Percentiles rank a stretch among this genome's conserved stretches.
phyloP scores from a whole-genome alignment of 1,284 basidiomycete species.

The Pascua sp. region DNA sequence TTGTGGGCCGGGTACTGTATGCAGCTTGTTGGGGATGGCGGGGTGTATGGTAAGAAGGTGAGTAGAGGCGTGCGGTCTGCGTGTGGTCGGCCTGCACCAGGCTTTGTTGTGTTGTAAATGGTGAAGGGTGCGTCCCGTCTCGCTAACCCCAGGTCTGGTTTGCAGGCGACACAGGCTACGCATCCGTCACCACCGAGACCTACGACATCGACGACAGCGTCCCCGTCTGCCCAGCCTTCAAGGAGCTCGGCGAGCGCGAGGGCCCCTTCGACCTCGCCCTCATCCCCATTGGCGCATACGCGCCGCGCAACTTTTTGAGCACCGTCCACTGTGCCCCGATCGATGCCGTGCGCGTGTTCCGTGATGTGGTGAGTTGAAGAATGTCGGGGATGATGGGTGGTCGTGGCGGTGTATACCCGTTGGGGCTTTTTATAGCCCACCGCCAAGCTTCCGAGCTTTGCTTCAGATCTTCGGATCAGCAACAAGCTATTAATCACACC shows the following conservation, averaged over 20 bases:
- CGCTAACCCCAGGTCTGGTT: constrained; percentile 55
- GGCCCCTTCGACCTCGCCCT: constrained; percentile 59
- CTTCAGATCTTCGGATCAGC: too few relatives aligned
- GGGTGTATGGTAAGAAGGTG: too few relatives aligned
- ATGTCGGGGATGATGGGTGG: not conserved
- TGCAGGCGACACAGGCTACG: constrained; percentile 62
- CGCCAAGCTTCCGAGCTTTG: too few relatives aligned
- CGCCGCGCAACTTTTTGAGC: constrained; percentile 59
- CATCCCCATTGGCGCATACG: constrained; percentile 67
- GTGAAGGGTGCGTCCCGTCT: too few relatives aligned
- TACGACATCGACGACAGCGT: constrained; percentile 41
- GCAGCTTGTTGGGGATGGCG: not conserved
- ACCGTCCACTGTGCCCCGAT: constrained; percentile 61
- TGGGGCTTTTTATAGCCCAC: too few relatives aligned
- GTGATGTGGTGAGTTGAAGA: constrained; percentile 55
- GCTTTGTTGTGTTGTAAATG: not conserved
- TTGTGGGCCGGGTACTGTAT: constrained; percentile 64
- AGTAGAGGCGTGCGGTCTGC: too few relatives aligned
- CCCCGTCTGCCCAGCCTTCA: constrained; percentile 45
- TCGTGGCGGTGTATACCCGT: too few relatives aligned
- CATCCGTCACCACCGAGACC: constrained; percentile 53
- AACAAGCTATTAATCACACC: not conserved
- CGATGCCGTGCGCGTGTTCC: constrained; percentile 63
- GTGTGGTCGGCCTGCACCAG: too few relatives aligned
- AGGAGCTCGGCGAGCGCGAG: constrained; percentile 46